These are phyloP conservation scores for Penicillium sp. DNA, from an alignment of 2,329 filamentous ascomycete genomes.

Conservation along the genomic window DNA sequence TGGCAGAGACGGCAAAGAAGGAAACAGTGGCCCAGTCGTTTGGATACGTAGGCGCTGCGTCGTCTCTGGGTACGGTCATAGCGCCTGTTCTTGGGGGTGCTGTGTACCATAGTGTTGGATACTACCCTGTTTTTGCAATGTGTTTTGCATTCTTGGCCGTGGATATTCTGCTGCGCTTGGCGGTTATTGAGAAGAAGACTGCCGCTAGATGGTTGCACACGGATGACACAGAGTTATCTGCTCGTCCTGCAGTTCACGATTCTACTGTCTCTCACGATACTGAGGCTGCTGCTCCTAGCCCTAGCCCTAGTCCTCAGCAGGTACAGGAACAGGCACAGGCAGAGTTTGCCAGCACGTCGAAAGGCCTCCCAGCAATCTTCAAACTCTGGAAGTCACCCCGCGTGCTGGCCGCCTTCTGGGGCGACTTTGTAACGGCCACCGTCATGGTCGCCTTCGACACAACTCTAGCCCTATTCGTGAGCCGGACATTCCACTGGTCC, in stretches of 20 bases:
- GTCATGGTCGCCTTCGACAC: conserved; percentile 51
- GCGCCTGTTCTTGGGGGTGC: neutral
- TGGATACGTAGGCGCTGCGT: neutral
- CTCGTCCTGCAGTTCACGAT: neutral
- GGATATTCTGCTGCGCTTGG: neutral
- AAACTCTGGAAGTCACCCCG: conserved; percentile 18
- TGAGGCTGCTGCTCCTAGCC: neutral
- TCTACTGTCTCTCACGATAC: neutral
- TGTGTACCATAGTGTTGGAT: neutral
- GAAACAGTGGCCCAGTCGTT: neutral
- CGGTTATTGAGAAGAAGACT: neutral
- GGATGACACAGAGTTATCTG: neutral
- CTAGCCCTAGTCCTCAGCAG: neutral
- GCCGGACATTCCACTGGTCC: conserved; percentile 48
- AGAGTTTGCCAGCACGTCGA: neutral
- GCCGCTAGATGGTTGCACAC: neutral
- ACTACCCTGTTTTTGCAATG: neutral
- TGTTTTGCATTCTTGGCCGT: neutral
- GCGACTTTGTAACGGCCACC: conserved; percentile 42
- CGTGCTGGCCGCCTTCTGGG: conserved; percentile 30
- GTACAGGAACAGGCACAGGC: neutral
- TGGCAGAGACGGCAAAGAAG: neutral
- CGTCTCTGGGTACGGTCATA: too few relatives aligned
- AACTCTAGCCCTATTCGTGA: conserved; percentile 50
- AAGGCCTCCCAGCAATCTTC: neutral